These are phyloP conservation scores for Taphrina deformans DNA, from an alignment of 1,139 yeast species.

Conservation along the genomic window DNA sequence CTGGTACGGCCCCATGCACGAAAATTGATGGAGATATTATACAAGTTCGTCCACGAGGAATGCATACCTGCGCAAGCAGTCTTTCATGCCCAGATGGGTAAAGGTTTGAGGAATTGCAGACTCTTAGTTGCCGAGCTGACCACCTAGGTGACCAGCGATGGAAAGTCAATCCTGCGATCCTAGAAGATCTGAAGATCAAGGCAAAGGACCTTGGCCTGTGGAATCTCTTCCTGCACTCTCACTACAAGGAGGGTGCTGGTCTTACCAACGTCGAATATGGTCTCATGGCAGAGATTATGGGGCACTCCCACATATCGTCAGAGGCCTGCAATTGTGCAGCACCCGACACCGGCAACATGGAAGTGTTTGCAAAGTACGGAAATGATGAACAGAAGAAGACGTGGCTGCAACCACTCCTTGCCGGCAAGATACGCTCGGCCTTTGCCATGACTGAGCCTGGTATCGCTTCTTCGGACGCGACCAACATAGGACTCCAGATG, in stretches of 20 bases:
- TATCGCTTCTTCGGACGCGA: slow-evolving; percentile 65
- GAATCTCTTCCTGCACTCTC: slow-evolving; percentile 63
- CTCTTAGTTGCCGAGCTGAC: not conserved
- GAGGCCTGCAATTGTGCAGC: slow-evolving; percentile 62
- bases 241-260: slow-evolving; percentile 64
- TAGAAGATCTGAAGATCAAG: slow-evolving; percentile 57
- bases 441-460: slow-evolving; percentile 72
- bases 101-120: not conserved
- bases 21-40: slow-evolving; percentile 23
- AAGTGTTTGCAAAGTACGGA: slow-evolving; percentile 63
- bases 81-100: slow-evolving; percentile 50
- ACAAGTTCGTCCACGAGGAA: slow-evolving; percentile 50
- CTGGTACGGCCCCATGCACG: slow-evolving; percentile 31
- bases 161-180: slow-evolving; percentile 54
- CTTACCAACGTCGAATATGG: slow-evolving; percentile 68
- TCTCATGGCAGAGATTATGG: slow-evolving; percentile 68
- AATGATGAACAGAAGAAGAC: slow-evolving; percentile 54
- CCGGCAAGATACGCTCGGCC: slow-evolving; percentile 65
- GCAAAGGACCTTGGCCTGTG: slow-evolving; percentile 62
- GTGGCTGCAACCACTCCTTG: slow-evolving; percentile 59
- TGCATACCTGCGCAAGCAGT: slow-evolving; percentile 60
- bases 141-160: slow-evolving; percentile 52
- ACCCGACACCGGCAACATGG: slow-evolving; percentile 80
- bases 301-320: slow-evolving; percentile 42
- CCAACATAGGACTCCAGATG: slow-evolving; percentile 60